These are phyloP conservation scores for Solanum chacoense DNA, from an alignment of 305 asterid species.

Conservation along the genomic window DNA sequence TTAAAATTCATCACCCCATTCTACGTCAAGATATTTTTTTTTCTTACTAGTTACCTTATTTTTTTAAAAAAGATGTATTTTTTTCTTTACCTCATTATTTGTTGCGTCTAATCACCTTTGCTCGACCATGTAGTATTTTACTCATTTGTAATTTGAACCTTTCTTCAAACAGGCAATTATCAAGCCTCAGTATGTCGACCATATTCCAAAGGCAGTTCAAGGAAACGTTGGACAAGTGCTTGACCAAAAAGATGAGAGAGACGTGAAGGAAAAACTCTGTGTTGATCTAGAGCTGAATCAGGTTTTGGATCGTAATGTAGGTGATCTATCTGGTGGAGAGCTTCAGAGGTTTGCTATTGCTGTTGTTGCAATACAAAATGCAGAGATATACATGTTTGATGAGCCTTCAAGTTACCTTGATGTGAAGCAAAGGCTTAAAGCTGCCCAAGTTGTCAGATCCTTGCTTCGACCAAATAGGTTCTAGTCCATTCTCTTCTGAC, in stretches of 20 bases:
- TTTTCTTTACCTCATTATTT: background rate
- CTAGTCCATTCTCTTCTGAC: background rate
- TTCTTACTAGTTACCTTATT: background rate
- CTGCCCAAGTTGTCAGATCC: conserved; percentile 92
- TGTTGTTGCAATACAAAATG: conserved; percentile 81
- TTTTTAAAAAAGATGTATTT: background rate
- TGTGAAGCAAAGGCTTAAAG: conserved; percentile 94
- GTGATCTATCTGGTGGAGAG: conserved; percentile 98
- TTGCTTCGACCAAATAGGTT: conserved; percentile 88
- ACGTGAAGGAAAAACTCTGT: conserved; percentile 52
- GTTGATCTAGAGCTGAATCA: conserved; percentile 80
- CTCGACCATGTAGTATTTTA: background rate
- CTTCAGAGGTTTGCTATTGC: conserved; percentile 99
- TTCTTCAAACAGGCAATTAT: conserved; percentile 54
- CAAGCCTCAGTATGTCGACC: conserved; percentile 95
- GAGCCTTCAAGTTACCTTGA: conserved; percentile 99
- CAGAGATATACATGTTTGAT: conserved; percentile 97
- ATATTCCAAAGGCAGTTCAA: conserved; percentile 92
- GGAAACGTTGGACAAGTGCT: conserved; percentile 98
- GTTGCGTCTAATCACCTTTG: background rate
- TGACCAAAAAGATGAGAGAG: conserved; percentile 88
- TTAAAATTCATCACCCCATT: background rate
- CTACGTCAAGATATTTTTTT: background rate
- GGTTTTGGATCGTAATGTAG: conserved; percentile 93
- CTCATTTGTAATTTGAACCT: background rate